These are phyloP conservation scores for Xylaria polymorpha DNA, from an alignment of 2,329 filamentous ascomycete genomes.

Conservation along the genomic window DNA sequence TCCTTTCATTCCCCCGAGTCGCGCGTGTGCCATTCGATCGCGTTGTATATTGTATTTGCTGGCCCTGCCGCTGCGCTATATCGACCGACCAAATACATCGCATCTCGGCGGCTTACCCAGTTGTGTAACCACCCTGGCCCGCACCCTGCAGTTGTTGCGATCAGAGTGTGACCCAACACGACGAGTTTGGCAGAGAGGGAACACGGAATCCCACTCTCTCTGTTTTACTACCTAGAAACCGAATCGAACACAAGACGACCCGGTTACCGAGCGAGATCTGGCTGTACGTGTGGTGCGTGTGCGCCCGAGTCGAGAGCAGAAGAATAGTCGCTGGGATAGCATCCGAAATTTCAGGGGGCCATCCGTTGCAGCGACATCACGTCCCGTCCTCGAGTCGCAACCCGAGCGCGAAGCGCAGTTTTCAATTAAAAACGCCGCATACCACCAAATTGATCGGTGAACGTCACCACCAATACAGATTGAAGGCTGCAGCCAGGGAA, in stretches of 20 bases:
- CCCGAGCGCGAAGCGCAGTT: slow-evolving; percentile 28
- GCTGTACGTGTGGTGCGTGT: slow-evolving; percentile 13
- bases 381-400: slow-evolving; percentile 25
- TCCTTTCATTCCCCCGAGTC: slow-evolving; percentile 33
- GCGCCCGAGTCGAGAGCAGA: slow-evolving; percentile 1
- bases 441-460: slow-evolving; percentile 16
- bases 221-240: slow-evolving; percentile 22
- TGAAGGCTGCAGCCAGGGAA: slow-evolving; percentile 26
- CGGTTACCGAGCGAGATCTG: slow-evolving; percentile 29
- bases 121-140: slow-evolving; percentile 37
- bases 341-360: slow-evolving; percentile 29
- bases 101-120: slow-evolving; percentile 42
- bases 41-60: slow-evolving; percentile 37
- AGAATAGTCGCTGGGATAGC: slow-evolving; percentile 22
- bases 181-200: slow-evolving; percentile 23
- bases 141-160: slow-evolving; percentile 35
- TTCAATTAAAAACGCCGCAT: slow-evolving; percentile 28
- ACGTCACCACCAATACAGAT: slow-evolving; percentile 32
- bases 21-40: slow-evolving; percentile 29
- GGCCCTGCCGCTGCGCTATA: slow-evolving; percentile 40
- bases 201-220: slow-evolving; percentile 25
- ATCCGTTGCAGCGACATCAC: slow-evolving; percentile 26
- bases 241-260: slow-evolving; percentile 27
- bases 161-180: slow-evolving; percentile 35
- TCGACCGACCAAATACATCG: slow-evolving; percentile 40